Evolutionary conservation across 2,329 filamentous ascomycete species (phyloP), one percentile per base, ranked within the genome.

Genomic region (Colletotrichum sp.): DNA sequence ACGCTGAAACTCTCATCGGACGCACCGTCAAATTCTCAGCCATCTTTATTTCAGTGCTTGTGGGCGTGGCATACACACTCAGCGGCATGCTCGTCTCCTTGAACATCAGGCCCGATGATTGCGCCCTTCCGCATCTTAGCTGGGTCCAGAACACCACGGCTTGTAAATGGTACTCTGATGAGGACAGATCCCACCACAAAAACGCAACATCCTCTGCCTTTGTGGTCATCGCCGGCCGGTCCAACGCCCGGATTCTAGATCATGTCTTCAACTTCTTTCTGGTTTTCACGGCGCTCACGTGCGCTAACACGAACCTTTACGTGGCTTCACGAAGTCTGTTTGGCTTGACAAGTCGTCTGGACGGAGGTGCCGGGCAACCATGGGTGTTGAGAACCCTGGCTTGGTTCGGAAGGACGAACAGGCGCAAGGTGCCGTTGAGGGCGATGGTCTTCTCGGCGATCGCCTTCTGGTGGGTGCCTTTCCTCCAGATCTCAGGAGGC

Each of bases 401-500:
- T 1, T 82, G 77, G 74, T 78, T 83, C 27, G 81, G 81, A 4
- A 78, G 76, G 6, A 66, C 64, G 8, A 69, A 83, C 80, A 73
- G 75, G 6, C 76, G 76, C 43, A 79, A 78, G 31, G 83, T 86
- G 9, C 84, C 84, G 1, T 78, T 83, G 63, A 78, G 82, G 3
- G 83, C 84, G 3, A 80, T 86, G 75, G 76, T 84, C 9, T 77
- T 84, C 24, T 85, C 84, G 3, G 80, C 82, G 3, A 62, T 83
- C 7, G 76, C 77, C n/a, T 85, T 86, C 65, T 78, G 80, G 67
- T 86, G 84, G 84, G 80, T 86, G 12, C 84, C 84, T 4, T 86
- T 85, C 61, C 71, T 86, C 24, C 82, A 84, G 62, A 78, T 86
- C 15, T 27, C 59, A 6, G 68, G 34, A 8, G 75, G 63, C 5